A percentile compares a stretch with the other conserved stretches of the same genome.
Conservation (phyloP, 2,329 filamentous ascomycete genomes). For the Fusarium clavum region DNA sequence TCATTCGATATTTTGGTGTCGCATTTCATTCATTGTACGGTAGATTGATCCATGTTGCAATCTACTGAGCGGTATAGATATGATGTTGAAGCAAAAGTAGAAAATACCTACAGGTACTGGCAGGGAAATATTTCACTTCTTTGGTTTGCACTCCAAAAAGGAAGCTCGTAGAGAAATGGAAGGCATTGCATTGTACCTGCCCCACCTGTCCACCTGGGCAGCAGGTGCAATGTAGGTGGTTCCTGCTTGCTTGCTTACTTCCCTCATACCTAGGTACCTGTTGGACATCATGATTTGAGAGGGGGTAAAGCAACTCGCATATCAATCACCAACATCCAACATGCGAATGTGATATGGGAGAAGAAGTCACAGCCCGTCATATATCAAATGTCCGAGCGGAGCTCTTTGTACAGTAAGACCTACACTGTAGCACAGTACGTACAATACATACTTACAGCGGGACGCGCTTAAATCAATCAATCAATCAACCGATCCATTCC, state of each 20-base stretch:
- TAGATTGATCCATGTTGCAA: background rate
- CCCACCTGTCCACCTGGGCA: background rate
- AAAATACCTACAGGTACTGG: background rate
- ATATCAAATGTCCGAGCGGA: slow-evolving; percentile 1
- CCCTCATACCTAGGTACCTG: background rate
- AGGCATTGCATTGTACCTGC: background rate
- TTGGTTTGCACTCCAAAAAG: background rate
- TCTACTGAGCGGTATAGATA: background rate
- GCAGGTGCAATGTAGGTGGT: background rate
- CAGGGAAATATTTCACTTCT: background rate
- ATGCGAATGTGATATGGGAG: background rate
- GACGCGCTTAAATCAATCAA: slow-evolving; percentile 22
- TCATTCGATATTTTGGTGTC: background rate
- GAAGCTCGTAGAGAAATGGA: background rate
- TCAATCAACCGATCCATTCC: slow-evolving; percentile 4
- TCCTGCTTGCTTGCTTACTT: background rate
- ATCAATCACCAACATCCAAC: slow-evolving; percentile 13
- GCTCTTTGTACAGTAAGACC: background rate
- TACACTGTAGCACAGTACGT: background rate
- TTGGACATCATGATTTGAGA: background rate
- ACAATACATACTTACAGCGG: slow-evolving; percentile 5
- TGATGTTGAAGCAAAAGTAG: background rate
- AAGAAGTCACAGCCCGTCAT: background rate
- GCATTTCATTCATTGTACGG: background rate
- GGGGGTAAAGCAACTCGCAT: background rate